These are phyloP conservation scores for Ustilago bromivora DNA, from an alignment of 1,284 basidiomycete species.

Conservation along the genomic window DNA sequence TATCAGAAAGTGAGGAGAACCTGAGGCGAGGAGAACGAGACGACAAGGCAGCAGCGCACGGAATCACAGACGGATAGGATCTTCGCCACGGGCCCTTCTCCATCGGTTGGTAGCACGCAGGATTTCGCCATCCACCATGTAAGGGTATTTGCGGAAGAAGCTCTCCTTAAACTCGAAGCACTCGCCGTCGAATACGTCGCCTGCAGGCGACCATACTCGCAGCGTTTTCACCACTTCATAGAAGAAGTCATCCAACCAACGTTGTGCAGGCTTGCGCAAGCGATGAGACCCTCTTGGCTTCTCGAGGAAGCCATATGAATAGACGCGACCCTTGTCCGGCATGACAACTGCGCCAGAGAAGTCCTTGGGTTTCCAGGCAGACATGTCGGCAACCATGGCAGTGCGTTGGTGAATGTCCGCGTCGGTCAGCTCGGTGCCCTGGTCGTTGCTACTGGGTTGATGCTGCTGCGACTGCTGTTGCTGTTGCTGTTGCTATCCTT, in stretches of 20 bases:
- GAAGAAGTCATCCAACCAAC: slow-evolving; percentile 48
- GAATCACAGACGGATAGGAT: slow-evolving; percentile 48
- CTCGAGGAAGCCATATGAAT: slow-evolving; percentile 46
- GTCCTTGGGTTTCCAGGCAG: slow-evolving; percentile 41
- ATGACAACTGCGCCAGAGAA: slow-evolving; percentile 25
- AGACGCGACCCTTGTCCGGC: slow-evolving; percentile 44
- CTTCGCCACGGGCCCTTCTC: slow-evolving; percentile 48
- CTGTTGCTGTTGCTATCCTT: not conserved
- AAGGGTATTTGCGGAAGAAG: slow-evolving; percentile 55
- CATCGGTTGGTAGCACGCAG: slow-evolving; percentile 49
- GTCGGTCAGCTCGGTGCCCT: slow-evolving; percentile 16
- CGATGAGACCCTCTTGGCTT: slow-evolving; percentile 51
- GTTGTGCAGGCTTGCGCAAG: slow-evolving; percentile 47
- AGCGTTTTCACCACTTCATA: slow-evolving; percentile 41
- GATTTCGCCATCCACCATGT: slow-evolving; percentile 51
- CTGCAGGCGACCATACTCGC: slow-evolving; percentile 47
- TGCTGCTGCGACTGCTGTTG: not conserved
- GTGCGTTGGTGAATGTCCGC: slow-evolving; percentile 42
- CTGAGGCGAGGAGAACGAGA: not conserved
- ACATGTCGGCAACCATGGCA: slow-evolving; percentile 46
- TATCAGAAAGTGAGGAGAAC: not conserved
- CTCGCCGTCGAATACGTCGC: slow-evolving; percentile 51
- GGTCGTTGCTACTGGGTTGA: not conserved
- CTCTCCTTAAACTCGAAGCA: slow-evolving; percentile 53
- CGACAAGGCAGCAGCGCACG: not conserved